Base-by-base conservation (phyloP, 2,329 filamentous ascomycete species). In the Phaeophleospora eucalypticola region DNA sequence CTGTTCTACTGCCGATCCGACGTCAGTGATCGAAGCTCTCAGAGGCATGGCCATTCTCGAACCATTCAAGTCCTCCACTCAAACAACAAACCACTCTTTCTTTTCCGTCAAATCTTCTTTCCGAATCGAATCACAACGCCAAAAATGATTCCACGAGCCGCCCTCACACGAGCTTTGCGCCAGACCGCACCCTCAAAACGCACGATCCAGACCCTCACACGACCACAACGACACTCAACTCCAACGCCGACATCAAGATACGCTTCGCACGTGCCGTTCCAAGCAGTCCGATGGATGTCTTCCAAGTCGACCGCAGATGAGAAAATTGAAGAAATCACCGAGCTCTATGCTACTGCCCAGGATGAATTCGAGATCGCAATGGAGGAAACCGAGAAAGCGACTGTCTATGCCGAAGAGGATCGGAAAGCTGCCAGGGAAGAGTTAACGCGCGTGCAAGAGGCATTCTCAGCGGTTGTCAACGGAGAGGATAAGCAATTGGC, bases 371-470 rank as follows among this genome's bases (percentile, higher is more conserved):
- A 78, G 46, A 76, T 76, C 24, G 74, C 74, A 21, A 65, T 68
- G 45, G 75, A 78, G 50, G 74, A 76, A 57, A 76, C 72, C 15
- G 68, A 73, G 52, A 78, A 76, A 63, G 72, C 74, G 47, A 76
- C 75, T 9, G 72, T 78, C 24, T 80, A 80, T 61, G 78, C 78
- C 2, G 68, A 72, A 15, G 76, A 76, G 19, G 77, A 80, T 51
- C 65, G 78, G 3, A 72, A 70, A 15, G 76, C 76, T 18, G 76
- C 77, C 24, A 59, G 72, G 9, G 75, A 78, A 58, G 77, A 78
- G 53, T 56, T 81, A 45, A 69, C 70, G 34, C 69, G 66, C 51
- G 65, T 80, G 44, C 65, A 77, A 49, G 67, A 70, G 41, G 73
- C 68, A 9, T 80, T 74, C 48, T 63, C 65, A 29, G 62, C 61